Evolutionary conservation across 345 rosid species (phyloP).

Genomic region (Excoecaria agallocha): DNA sequence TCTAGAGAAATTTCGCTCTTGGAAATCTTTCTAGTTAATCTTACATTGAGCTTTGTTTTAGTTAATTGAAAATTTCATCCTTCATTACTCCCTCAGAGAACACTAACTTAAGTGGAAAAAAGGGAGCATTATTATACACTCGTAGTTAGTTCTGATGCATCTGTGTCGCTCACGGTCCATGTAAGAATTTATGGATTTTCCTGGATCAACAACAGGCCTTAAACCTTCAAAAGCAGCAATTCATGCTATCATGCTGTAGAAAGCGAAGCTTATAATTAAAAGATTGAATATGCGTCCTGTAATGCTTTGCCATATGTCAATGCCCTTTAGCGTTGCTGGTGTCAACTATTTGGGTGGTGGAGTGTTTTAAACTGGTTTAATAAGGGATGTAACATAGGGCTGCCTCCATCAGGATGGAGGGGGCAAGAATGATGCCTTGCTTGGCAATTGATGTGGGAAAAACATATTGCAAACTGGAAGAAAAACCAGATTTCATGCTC

Average conservation of each 20-base stretch:
- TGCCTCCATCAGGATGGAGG: background rate
- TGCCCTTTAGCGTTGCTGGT: background rate
- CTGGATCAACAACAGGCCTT: background rate
- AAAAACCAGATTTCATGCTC: background rate
- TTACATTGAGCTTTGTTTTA: background rate
- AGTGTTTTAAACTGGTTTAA: background rate
- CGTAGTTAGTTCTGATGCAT: background rate
- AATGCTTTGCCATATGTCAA: background rate
- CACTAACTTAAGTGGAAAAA: background rate
- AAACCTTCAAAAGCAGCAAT: background rate
- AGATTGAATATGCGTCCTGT: background rate
- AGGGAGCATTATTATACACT: no score
- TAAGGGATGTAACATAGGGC: background rate
- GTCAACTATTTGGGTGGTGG: background rate
- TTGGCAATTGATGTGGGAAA: background rate
- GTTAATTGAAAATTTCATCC: background rate
- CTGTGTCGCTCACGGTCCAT: background rate
- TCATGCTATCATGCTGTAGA: background rate
- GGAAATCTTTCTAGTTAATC: background rate
- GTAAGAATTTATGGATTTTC: background rate
- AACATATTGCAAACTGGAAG: background rate
- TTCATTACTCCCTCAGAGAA: background rate
- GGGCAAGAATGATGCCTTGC: background rate
- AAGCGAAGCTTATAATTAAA: background rate
- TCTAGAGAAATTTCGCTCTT: background rate